Base-by-base conservation (phyloP, 257 asterid genomes). In the Solanum ossicruentum region DNA sequence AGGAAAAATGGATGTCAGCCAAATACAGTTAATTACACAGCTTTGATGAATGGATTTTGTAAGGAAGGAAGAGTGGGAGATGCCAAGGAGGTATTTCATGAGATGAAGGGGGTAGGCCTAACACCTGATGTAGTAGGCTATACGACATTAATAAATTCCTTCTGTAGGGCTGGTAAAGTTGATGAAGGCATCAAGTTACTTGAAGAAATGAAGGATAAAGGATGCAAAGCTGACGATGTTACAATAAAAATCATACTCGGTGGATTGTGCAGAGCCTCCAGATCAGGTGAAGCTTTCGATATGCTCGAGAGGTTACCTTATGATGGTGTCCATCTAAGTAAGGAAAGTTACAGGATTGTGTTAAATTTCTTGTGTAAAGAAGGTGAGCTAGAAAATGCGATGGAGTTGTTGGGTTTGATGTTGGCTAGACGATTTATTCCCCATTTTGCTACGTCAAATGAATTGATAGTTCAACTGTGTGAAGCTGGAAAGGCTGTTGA, bases 291-390 rank as follows among this genome's bases (percentile, higher is more conserved):
- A 90, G 99, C 98, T 72, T 87, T 95, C 39, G 63, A 88, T 89
- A 92, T 96, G 98, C 92, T 96, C 43, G 93, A 93, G 91, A 91
- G 92, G 81, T 81, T 96, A 67, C 98, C 95, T 8, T 85, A 85
- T 45, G 93, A 91, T 36, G 98, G 99, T 84, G 89, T 95, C 45
- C 87, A 83, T 89, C 93, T 95, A 51, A 93, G 92, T 88, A 93
- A 94, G 87, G 93, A 91, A 77, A 95, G 98, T 88, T 96, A 95
- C 88, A 91, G 98, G 89, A 96, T 95, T 21, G 98, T 95, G 87
- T 80, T 96, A 63, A 96, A 96, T 86, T 89, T 88, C 84, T 87
- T 93, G 91, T 92, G 91, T 88, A 93, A 91, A 85, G 97, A 91
- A 86, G 92, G 93, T 20, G 93, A 95, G 85, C 73, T 90, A 85